Evolutionary conservation across 2,329 filamentous ascomycete genomes (phyloP).

Genomic region (Trichoderma atroviride): DNA sequence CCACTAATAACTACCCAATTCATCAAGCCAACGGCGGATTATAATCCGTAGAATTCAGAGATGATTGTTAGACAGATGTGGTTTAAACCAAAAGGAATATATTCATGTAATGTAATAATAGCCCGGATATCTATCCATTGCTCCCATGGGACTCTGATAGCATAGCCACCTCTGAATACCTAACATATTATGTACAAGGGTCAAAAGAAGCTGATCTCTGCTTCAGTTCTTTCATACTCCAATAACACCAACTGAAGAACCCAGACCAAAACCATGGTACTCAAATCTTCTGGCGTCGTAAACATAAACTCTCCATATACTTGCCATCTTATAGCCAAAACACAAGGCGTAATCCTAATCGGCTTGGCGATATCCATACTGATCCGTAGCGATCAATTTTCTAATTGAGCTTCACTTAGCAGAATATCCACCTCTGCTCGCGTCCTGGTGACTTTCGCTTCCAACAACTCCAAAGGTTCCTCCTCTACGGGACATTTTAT

Average conservation of each 20-base stretch:
- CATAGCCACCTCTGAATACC: background rate
- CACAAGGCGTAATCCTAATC: background rate
- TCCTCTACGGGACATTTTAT: slow-evolving; percentile 32
- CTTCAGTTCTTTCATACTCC: background rate
- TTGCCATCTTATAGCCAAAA: background rate
- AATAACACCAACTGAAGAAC: background rate
- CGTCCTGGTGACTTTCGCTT: background rate
- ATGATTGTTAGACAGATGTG: background rate
- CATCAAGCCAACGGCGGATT: background rate
- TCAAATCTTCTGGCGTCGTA: background rate
- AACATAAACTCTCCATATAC: background rate
- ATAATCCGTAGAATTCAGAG: background rate
- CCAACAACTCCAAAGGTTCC: slow-evolving; percentile 27
- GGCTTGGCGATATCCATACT: background rate
- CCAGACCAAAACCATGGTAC: background rate
- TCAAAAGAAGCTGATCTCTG: background rate
- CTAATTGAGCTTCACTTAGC: background rate
- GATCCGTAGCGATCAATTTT: background rate
- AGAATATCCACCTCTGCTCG: background rate
- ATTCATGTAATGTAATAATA: background rate
- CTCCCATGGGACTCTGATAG: background rate
- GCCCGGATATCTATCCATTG: background rate
- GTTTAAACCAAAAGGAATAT: background rate
- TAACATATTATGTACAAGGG: background rate
- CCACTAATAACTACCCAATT: no score